These are phyloP conservation scores for Botryotinia convoluta DNA, from an alignment of 2,329 filamentous ascomycete species.

Conservation along the genomic window DNA sequence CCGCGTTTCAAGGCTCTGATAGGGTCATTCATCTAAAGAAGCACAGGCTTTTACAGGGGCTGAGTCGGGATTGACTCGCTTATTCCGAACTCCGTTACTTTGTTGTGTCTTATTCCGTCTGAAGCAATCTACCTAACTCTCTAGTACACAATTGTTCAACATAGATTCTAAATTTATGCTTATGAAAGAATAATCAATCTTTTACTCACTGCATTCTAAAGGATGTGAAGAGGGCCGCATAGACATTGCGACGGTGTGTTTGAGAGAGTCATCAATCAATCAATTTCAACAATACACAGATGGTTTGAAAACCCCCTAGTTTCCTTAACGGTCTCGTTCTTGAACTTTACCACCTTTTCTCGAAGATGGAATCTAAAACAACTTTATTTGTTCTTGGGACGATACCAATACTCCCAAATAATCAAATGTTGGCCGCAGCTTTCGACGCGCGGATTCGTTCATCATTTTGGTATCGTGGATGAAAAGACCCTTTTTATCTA, in stretches of 20 bases:
- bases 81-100: neutral
- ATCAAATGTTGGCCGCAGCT: constrained; percentile 5
- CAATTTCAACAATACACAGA: neutral
- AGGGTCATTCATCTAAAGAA: neutral
- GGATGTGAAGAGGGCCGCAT: too few species aligned
- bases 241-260: neutral
- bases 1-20: neutral
- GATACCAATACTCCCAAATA: constrained; percentile 5
- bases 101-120: neutral
- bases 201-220: neutral
- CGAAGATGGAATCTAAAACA: constrained; percentile 5
- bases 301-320: neutral
- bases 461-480: too few species aligned
- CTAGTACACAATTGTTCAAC: neutral
- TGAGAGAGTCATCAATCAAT: neutral
- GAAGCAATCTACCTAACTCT: neutral
- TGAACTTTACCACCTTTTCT: neutral
- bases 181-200: neutral
- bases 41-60: neutral
- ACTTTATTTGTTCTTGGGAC: constrained; percentile 7
- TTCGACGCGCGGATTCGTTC: too few species aligned
- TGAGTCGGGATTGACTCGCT: neutral
- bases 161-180: neutral
- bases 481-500: too few species aligned
- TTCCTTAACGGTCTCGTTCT: neutral